Base-by-base conservation (phyloP, 306 rosid genomes). In the Coriaria nepalensis region DNA sequence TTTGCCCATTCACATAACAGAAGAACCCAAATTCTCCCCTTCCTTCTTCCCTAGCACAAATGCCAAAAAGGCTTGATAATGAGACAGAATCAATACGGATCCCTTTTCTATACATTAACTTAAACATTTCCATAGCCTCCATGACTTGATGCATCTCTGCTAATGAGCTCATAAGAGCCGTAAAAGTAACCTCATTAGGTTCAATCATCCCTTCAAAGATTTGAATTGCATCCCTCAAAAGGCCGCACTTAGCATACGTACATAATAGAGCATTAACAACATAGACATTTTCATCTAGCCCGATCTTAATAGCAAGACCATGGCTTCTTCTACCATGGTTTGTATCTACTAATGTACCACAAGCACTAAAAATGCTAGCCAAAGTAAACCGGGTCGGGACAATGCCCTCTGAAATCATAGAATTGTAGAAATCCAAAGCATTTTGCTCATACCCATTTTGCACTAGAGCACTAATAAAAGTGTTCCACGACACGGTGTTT, bases 131-230 rank as follows among this genome's bases (percentile, higher is more conserved):
- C 13, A 48, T 65, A 49, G 86, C 83, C 64, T 80, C 83, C 45
- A 14, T 29, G 5, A 64, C 74, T 44, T 67, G 68, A 54, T 67
- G 63, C 0, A 70, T 72, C 49, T 49, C 68, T 6, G 74, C 65
- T 45, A 83, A 70, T 3, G 83, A 90, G 43, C 72, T 60, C 77
- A 83, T 77, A 77, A 83, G 63, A 14, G 83, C 70, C 0, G 94
- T 83, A 66, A 83, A 80, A 46, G 90, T 69, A 64, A 83, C 86
- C 68, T 77, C 86, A 58, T 79, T 83, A 33, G 78, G 90, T 37
- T 83, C 79, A 44, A 32, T 40, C 65, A 83, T 65, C 50, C 47
- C 81, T 60, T 38, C 45, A 38, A 80, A 83, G 68, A 75, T 71
- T 57, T 33, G 64, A 50, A 68, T 55, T 12, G 90, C 90, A 55